Evolutionary conservation across 2,329 filamentous ascomycete species (phyloP).

Genomic region (Raffaelea arxii): DNA sequence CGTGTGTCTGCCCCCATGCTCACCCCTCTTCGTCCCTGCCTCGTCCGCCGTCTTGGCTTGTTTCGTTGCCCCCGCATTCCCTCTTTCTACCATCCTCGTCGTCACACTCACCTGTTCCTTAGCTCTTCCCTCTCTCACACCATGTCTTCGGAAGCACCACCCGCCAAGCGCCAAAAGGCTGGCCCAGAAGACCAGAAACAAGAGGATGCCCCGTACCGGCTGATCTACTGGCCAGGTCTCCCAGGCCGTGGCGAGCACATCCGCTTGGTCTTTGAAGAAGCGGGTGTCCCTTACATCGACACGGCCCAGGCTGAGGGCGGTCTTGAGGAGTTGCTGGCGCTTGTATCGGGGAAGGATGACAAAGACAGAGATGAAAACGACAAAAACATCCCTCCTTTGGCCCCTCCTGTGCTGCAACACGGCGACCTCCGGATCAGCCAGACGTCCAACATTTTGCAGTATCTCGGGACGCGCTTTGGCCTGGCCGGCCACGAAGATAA

Average conservation of each 20-base stretch:
- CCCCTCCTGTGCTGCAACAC: constrained; percentile 57
- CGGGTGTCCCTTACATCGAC: constrained; percentile 55
- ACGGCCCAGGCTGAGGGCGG: constrained; percentile 38
- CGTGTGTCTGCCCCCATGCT: no score
- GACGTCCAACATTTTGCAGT: constrained; percentile 63
- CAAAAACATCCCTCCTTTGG: constrained; percentile 54
- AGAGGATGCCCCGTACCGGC: constrained; percentile 43
- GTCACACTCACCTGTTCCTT: no score
- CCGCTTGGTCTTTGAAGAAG: constrained; percentile 63
- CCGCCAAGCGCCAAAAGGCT: constrained; percentile 27
- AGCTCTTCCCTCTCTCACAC: no score
- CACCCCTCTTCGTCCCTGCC: no score
- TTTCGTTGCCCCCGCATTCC: no score
- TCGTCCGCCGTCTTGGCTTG: no score
- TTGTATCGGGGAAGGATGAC: constrained; percentile 34
- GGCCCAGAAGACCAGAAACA: no score
- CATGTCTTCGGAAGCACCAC: not conserved
- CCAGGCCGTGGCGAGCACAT: constrained; percentile 69
- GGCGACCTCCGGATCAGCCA: constrained; percentile 56
- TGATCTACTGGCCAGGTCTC: constrained; percentile 62
- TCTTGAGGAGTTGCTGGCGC: constrained; percentile 36
- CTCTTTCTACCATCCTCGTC: no score
- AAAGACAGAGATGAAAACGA: constrained; percentile 40
- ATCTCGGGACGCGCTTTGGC: constrained; percentile 52
- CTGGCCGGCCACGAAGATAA: constrained; percentile 34